These are phyloP conservation scores for Paraglomus occultum DNA, from an alignment of 192 early-diverging fungal species.

Conservation along the genomic window DNA sequence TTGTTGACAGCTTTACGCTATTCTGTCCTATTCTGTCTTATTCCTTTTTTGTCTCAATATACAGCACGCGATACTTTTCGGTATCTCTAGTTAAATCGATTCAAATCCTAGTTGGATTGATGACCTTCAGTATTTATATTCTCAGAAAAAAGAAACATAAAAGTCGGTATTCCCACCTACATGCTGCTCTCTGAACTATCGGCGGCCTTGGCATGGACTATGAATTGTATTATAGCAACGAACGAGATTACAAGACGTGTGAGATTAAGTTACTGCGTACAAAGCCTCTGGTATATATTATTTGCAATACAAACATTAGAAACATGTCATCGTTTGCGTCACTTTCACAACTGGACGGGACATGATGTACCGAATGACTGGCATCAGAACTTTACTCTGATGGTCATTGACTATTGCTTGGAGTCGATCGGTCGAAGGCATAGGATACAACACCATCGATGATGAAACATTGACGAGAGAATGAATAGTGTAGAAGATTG, in stretches of 20 bases:
- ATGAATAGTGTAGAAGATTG: background rate
- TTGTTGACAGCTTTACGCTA: too few species aligned
- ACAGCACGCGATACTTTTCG: too few species aligned
- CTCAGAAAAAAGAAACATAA: background rate
- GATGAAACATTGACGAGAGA: background rate
- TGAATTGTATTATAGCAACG: background rate
- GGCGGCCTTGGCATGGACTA: background rate
- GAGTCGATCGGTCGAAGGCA: slow-evolving; percentile 4
- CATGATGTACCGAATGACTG: slow-evolving; percentile 11
- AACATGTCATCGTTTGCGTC: slow-evolving; percentile 14
- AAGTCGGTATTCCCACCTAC: background rate
- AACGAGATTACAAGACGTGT: background rate
- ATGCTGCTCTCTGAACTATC: background rate
- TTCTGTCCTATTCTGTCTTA: too few species aligned
- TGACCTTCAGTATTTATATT: slow-evolving; percentile 15
- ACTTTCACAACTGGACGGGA: background rate
- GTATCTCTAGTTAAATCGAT: slow-evolving; percentile 10
- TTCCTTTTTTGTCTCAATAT: too few species aligned
- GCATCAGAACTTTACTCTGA: slow-evolving; percentile 5
- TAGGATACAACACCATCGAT: background rate
- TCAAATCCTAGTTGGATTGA: background rate
- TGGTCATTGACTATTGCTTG: background rate
- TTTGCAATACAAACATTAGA: slow-evolving; percentile 7
- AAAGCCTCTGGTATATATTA: slow-evolving; percentile 29
- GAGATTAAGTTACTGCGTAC: slow-evolving; percentile 15